Evolutionary conservation across 352 stramenopile genomes (phyloP).

Genomic region (Hyaloperonospora brassicae): DNA sequence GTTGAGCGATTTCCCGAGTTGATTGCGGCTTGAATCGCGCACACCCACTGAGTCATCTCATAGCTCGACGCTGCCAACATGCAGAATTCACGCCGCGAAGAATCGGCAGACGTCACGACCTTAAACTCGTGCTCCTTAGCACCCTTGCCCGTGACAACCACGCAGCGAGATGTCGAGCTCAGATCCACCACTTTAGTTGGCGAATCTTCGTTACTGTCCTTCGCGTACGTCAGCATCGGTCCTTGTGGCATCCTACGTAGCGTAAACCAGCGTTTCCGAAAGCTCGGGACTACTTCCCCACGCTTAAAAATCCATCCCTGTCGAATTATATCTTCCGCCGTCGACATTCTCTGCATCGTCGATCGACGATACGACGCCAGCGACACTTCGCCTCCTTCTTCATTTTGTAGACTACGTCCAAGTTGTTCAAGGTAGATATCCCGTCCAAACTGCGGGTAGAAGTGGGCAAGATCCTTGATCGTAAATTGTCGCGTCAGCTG

Average conservation of each 20-base stretch:
- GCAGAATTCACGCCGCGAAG: slow-evolving; percentile 51
- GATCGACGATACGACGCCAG: slow-evolving; percentile 62
- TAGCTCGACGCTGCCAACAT: slow-evolving; percentile 60
- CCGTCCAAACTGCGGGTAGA: slow-evolving; percentile 62
- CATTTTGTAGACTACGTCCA: slow-evolving; percentile 48
- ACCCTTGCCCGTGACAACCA: slow-evolving; percentile 45
- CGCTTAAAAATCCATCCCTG: slow-evolving; percentile 80
- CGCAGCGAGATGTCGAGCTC: slow-evolving; percentile 65
- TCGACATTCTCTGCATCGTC: slow-evolving; percentile 48
- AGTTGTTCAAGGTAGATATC: slow-evolving; percentile 65
- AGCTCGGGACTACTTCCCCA: slow-evolving; percentile 66
- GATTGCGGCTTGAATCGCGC: slow-evolving; percentile 73
- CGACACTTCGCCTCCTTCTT: slow-evolving; percentile 46
- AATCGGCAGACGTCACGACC: slow-evolving; percentile 68
- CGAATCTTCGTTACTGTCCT: slow-evolving; percentile 45
- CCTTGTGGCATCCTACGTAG: slow-evolving; percentile 67
- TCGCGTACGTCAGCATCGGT: slow-evolving; percentile 69
- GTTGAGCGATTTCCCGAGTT: slow-evolving; percentile 69
- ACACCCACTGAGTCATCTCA: slow-evolving; percentile 79
- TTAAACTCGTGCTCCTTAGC: slow-evolving; percentile 69
- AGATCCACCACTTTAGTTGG: slow-evolving; percentile 65
- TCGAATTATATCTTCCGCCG: slow-evolving; percentile 29
- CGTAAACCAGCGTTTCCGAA: slow-evolving; percentile 77
- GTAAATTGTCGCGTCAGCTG: slow-evolving; percentile 39
- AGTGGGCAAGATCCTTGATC: slow-evolving; percentile 54